phyloP scores from a whole-genome alignment of 1,284 basidiomycete genomes.

The Cryptococcus sp. region DNA sequence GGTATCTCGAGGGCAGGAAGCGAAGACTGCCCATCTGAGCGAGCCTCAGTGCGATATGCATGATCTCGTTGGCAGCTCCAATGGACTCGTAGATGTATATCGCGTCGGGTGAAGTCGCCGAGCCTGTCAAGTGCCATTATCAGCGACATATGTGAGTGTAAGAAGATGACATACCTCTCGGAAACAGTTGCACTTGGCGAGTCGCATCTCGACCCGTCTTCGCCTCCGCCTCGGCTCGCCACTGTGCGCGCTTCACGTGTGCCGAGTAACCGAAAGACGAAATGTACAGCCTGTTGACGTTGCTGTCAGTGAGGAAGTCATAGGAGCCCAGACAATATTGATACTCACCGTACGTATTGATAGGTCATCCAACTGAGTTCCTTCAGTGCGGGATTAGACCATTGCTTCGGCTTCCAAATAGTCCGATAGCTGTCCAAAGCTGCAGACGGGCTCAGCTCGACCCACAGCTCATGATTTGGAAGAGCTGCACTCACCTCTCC shows the following conservation, averaged over 20 bases:
- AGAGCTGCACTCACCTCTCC: slow-evolving; percentile 20
- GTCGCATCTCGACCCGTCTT: slow-evolving; percentile 9
- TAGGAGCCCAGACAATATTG: background rate
- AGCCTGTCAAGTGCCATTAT: slow-evolving; percentile 23
- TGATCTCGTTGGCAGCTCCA: slow-evolving; percentile 51
- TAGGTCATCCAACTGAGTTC: slow-evolving; percentile 49
- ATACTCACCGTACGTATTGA: slow-evolving; percentile 48
- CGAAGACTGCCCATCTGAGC: slow-evolving; percentile 45
- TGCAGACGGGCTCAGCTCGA: background rate
- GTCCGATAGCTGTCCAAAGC: slow-evolving; percentile 35
- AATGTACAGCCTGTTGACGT: slow-evolving; percentile 44
- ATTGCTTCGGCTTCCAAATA: slow-evolving; percentile 32
- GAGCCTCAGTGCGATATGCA: slow-evolving; percentile 47
- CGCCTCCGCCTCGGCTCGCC: slow-evolving; percentile 40
- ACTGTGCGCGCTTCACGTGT: slow-evolving; percentile 52
- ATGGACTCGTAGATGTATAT: slow-evolving; percentile 52
- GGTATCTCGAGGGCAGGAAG: slow-evolving; percentile 47
- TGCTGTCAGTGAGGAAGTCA: background rate
- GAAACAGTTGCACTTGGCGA: slow-evolving; percentile 33
- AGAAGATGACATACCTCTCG: slow-evolving; percentile 29
- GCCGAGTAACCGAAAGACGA: slow-evolving; percentile 55
- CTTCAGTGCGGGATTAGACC: slow-evolving; percentile 28
- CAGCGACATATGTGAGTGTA: background rate
- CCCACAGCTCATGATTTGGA: background rate
- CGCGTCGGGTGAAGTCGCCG: slow-evolving; percentile 51